phyloP scores from a whole-genome alignment of 2,329 filamentous ascomycete species.

The Microascus cirrosus region DNA sequence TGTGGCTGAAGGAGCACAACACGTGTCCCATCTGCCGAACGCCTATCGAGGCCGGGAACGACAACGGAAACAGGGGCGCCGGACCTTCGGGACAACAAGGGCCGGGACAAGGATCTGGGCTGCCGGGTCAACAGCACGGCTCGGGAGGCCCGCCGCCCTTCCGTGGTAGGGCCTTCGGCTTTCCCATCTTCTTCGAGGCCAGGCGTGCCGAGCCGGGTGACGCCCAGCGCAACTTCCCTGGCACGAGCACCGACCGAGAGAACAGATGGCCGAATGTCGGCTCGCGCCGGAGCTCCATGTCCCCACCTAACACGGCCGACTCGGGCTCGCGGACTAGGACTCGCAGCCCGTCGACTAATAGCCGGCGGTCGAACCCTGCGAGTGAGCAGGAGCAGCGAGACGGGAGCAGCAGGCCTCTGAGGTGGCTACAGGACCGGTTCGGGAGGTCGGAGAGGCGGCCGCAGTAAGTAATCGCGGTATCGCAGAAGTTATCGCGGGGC shows the following conservation, averaged over 20 bases:
- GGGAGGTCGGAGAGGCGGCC: background rate
- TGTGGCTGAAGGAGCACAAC: conserved; percentile 84
- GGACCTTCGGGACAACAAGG: background rate
- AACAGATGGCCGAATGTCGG: conserved; percentile 1
- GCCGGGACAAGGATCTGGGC: background rate
- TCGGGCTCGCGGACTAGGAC: conserved; percentile 1
- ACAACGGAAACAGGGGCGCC: background rate
- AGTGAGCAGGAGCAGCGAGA: conserved; percentile 1
- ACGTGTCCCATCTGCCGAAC: conserved; percentile 78
- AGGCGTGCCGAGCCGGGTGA: background rate
- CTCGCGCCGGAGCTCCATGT: conserved; percentile 4
- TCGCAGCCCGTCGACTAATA: conserved; percentile 4
- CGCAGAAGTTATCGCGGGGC: background rate
- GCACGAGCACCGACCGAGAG: conserved; percentile 1
- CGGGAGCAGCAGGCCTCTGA: background rate
- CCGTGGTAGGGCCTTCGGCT: background rate
- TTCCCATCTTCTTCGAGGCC: background rate
- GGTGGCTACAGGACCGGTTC: conserved; percentile 4
- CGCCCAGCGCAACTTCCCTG: background rate
- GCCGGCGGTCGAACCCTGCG: background rate
- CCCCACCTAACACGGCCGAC: background rate
- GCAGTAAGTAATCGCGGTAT: background rate
- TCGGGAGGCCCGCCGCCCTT: background rate
- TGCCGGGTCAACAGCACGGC: background rate
- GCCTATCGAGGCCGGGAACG: conserved; percentile 30